Conservation (phyloP, 1,284 basidiomycete genomes). For the Fomitiporia mediterranea region DNA sequence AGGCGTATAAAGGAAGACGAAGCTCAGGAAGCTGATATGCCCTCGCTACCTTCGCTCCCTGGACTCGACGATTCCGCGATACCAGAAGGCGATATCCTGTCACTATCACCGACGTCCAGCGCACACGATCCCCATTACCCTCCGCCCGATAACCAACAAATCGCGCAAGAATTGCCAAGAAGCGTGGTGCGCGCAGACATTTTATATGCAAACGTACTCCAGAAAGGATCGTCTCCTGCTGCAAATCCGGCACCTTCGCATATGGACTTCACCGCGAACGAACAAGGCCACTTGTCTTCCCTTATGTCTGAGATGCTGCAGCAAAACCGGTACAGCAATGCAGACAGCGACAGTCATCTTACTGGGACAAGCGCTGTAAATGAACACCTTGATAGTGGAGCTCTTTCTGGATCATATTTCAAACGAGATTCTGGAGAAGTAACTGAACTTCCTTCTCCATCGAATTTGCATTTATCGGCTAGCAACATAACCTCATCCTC, state of each 20-base stretch:
- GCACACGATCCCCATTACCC: neutral
- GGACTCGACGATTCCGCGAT: conserved; percentile 56
- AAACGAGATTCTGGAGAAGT: conserved; percentile 24
- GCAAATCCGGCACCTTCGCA: neutral
- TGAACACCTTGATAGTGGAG: neutral
- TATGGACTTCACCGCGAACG: neutral
- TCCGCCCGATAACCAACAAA: neutral
- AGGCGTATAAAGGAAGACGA: conserved; percentile 68
- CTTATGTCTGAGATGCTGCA: too few relatives aligned
- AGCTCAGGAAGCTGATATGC: conserved; percentile 54
- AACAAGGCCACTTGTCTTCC: neutral
- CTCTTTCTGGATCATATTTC: neutral
- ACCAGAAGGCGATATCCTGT: conserved; percentile 1
- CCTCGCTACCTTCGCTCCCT: conserved; percentile 71
- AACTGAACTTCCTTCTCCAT: conserved; percentile 44
- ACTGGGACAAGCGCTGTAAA: neutral
- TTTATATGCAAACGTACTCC: neutral
- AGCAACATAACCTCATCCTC: conserved; percentile 44
- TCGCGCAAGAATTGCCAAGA: neutral
- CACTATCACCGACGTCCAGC: neutral
- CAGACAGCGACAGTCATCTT: neutral
- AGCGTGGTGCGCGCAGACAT: neutral
- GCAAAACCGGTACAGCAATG: too few relatives aligned
- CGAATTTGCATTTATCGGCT: conserved; percentile 55
- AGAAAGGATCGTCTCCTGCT: neutral